Evolutionary conservation across 306 rosid species (phyloP).

Genomic region (Acacia melanoxylon): DNA sequence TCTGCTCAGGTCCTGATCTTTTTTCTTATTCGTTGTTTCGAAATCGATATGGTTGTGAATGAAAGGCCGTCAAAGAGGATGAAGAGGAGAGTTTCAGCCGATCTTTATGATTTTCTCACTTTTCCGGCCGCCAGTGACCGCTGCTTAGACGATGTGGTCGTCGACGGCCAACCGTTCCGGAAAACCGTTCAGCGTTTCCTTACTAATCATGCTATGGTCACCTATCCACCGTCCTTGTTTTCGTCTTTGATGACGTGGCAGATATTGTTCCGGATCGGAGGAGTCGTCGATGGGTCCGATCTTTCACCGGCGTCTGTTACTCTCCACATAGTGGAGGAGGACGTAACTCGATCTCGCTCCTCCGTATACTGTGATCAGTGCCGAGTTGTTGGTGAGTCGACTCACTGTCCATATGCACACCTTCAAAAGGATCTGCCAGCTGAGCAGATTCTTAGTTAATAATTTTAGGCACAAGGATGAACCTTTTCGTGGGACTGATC

Average conservation of each 20-base stretch:
- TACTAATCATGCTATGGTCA: constrained; percentile 58
- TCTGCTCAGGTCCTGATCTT: background rate
- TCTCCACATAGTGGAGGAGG: constrained; percentile 87
- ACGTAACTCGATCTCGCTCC: constrained; percentile 73
- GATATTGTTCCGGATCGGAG: constrained; percentile 67
- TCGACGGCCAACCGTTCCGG: constrained; percentile 51
- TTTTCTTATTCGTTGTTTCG: background rate
- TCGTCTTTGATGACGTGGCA: constrained; percentile 87
- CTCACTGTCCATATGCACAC: constrained; percentile 17
- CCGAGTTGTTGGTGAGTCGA: constrained; percentile 94
- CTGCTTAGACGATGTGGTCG: background rate
- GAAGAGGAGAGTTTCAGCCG: constrained; percentile 77
- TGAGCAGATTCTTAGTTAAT: too few species aligned
- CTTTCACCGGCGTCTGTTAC: constrained; percentile 46
- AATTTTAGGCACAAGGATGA: background rate
- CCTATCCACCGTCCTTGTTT: constrained; percentile 67
- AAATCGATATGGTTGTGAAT: constrained; percentile 67
- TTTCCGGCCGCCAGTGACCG: constrained; percentile 15
- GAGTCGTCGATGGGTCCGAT: constrained; percentile 38
- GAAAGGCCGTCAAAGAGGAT: constrained; percentile 75
- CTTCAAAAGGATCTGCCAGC: background rate
- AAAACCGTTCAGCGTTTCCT: constrained; percentile 55
- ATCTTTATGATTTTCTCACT: constrained; percentile 65
- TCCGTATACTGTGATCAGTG: constrained; percentile 89
- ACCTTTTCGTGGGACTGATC: background rate